Evolutionary conservation across 2,329 filamentous ascomycete species (phyloP).

Genomic region (Pseudodiploospora longispora): DNA sequence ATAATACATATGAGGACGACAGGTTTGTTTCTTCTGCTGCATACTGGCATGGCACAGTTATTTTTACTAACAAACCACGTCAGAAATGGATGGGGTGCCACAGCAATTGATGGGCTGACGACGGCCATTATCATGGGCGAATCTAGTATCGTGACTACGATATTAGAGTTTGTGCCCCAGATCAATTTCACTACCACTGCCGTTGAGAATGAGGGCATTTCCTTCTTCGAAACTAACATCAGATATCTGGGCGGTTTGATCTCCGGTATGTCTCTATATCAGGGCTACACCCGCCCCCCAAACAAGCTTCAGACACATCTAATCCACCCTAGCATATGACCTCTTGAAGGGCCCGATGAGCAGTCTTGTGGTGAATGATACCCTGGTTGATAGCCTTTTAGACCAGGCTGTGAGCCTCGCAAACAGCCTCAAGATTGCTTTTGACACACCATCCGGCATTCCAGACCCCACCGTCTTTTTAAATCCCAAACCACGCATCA

Average conservation of each 20-base stretch:
- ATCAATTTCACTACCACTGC: conserved; percentile 62
- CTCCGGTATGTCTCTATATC: conserved; percentile 43
- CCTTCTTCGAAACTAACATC: conserved; percentile 85
- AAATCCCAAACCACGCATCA: conserved; percentile 38
- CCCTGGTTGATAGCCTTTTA: conserved; percentile 52
- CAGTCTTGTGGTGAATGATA: conserved; percentile 33
- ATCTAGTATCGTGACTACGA: conserved; percentile 56
- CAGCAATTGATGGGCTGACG: conserved; percentile 69
- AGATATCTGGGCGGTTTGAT: conserved; percentile 76
- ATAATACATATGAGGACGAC: conserved; percentile 58
- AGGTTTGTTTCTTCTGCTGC: conserved; percentile 39
- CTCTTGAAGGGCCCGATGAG: conserved; percentile 61
- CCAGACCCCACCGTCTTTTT: conserved; percentile 64
- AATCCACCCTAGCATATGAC: conserved; percentile 47
- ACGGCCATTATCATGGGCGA: conserved; percentile 74
- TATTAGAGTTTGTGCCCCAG: conserved; percentile 60
- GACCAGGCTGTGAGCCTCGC: conserved; percentile 61
- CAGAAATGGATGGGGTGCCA: conserved; percentile 80
- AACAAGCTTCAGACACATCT: neutral
- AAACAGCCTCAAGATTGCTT: conserved; percentile 67
- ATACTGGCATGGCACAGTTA: neutral
- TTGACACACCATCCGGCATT: conserved; percentile 67
- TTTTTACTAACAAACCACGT: neutral
- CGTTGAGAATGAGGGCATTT: conserved; percentile 43
- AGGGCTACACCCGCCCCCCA: neutral